Conservation (phyloP, 2,329 filamentous ascomycete species). For the Teratosphaeria epicoccoides region DNA sequence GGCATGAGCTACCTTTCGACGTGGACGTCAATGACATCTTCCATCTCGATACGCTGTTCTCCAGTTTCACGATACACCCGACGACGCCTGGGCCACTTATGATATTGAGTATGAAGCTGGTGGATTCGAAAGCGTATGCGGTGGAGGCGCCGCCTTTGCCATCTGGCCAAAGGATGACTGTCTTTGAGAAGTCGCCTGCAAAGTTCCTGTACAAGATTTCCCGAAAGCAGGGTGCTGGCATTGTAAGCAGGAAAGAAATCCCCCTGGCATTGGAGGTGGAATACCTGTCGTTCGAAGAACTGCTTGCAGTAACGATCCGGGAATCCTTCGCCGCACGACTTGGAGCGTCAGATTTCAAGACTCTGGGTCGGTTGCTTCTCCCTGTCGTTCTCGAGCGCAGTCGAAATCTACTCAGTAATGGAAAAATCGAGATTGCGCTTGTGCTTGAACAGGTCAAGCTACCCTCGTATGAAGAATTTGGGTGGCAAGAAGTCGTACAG, state of each 20-base stretch:
- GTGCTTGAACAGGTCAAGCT: constrained; percentile 44
- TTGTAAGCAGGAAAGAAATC: constrained; percentile 24
- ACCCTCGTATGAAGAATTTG: constrained; percentile 40
- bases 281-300: constrained; percentile 67
- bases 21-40: constrained; percentile 97
- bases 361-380: constrained; percentile 41
- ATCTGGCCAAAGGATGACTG: constrained; percentile 39
- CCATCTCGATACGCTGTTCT: constrained; percentile 71
- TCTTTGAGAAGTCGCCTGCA: constrained; percentile 74
- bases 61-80: constrained; percentile 81
- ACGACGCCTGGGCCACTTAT: constrained; percentile 64
- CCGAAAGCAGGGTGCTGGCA: constrained; percentile 35
- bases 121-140: constrained; percentile 58
- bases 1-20: constrained; percentile 69
- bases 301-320: constrained; percentile 47
- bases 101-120: constrained; percentile 59
- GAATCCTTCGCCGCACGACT: constrained; percentile 38
- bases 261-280: constrained; percentile 57
- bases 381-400: constrained; percentile 40
- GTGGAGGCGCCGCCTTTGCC: constrained; percentile 45
- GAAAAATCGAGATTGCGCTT: constrained; percentile 44
- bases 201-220: constrained; percentile 70
- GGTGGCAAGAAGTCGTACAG: constrained; percentile 44
- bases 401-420: constrained; percentile 35
- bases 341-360: constrained; percentile 35